These are phyloP conservation scores for Phylloporus arenicola DNA, from an alignment of 768 basidiomycete genomes.

Conservation along the genomic window DNA sequence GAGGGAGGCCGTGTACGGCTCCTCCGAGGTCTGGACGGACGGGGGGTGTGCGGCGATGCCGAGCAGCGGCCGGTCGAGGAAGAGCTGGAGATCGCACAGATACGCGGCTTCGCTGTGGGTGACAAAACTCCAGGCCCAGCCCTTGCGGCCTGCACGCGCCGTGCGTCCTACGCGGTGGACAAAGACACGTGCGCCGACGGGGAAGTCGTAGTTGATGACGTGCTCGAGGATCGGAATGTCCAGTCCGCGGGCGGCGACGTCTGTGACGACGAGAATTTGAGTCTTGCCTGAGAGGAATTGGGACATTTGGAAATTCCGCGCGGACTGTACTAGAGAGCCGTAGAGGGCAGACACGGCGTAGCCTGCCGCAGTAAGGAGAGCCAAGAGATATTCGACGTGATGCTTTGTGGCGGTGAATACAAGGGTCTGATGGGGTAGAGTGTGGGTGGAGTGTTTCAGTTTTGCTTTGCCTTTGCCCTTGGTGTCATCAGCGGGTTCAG, in stretches of 20 bases:
- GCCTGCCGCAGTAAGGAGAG: slow-evolving; percentile 70
- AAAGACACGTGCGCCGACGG: slow-evolving; percentile 87
- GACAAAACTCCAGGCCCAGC: slow-evolving; percentile 96
- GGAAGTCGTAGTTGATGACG: slow-evolving; percentile 98
- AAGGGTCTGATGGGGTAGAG: slow-evolving; percentile 84
- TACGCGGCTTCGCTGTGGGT: slow-evolving; percentile 83
- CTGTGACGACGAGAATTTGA: slow-evolving; percentile 89
- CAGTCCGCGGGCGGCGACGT: slow-evolving; percentile 96
- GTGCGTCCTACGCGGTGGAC: slow-evolving; percentile 97
- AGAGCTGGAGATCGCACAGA: slow-evolving; percentile 88
- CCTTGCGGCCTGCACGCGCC: slow-evolving; percentile 88
- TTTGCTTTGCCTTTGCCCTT: slow-evolving; percentile 50
- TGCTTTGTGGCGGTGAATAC: slow-evolving; percentile 97
- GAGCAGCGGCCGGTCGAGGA: slow-evolving; percentile 75
- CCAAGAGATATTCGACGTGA: slow-evolving; percentile 91
- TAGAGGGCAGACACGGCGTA: slow-evolving; percentile 94
- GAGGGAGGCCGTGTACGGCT: slow-evolving; percentile 64
- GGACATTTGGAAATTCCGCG: slow-evolving; percentile 86
- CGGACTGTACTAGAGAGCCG: slow-evolving; percentile 88
- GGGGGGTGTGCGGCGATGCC: slow-evolving; percentile 33
- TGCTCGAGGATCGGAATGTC: slow-evolving; percentile 96
- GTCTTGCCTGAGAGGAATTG: slow-evolving; percentile 78
- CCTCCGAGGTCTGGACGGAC: slow-evolving; percentile 44
- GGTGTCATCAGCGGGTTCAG: slow-evolving; percentile 29
- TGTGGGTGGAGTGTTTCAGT: slow-evolving; percentile 41